Conservation (phyloP, 129 eudicot genomes). For the Solidago caesia region DNA sequence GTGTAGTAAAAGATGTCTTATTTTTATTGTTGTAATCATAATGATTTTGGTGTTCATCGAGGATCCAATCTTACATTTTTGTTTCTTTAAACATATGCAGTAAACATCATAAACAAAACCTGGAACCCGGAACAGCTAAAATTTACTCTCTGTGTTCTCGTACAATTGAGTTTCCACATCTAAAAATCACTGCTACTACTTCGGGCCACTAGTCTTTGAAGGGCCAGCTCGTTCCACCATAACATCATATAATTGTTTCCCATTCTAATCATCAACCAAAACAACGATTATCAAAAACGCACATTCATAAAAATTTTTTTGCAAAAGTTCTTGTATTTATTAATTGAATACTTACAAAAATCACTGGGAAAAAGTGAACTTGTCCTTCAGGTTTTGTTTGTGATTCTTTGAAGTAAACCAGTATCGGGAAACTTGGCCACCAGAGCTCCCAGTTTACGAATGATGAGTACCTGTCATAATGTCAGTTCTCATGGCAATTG, state of each 20-base stretch:
- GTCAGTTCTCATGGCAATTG: constrained; percentile 1
- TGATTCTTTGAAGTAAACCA: constrained; percentile 89
- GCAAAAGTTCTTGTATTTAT: neutral
- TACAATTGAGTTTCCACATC: neutral
- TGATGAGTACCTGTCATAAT: constrained; percentile 64
- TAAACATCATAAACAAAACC: neutral
- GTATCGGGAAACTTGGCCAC: constrained; percentile 97
- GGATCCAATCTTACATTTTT: too few relatives aligned
- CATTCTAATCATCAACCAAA: constrained; percentile 51
- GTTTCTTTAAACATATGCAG: neutral
- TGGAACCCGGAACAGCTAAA: neutral
- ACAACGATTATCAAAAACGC: neutral
- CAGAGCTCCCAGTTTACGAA: constrained; percentile 98
- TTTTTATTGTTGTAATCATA: neutral
- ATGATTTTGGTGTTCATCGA: neutral
- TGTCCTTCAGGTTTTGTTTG: constrained; percentile 98
- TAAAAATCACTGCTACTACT: constrained; percentile 18
- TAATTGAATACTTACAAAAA: constrained; percentile 58
- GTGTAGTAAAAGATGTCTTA: neutral
- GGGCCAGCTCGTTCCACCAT: constrained; percentile 96
- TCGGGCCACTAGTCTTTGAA: constrained; percentile 87
- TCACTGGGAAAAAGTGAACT: constrained; percentile 84
- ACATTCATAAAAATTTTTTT: neutral
- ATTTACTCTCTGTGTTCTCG: neutral
- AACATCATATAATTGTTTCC: constrained; percentile 82